Conservation (phyloP, 345 rosid genomes). For the Dimocarpus longan region DNA sequence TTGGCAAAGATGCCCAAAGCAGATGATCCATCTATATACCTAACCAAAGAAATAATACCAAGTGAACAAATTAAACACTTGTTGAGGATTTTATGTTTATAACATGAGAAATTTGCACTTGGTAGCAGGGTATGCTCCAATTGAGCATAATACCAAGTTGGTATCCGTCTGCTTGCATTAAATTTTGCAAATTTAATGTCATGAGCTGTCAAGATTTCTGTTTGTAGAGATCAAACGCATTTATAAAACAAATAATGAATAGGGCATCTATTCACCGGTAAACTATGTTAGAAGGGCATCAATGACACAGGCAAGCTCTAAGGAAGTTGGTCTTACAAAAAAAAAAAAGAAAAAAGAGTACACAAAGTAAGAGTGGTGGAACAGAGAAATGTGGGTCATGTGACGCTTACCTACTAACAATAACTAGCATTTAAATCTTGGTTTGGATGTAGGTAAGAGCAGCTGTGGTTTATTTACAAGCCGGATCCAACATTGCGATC, state of each 20-base stretch:
- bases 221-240: neutral
- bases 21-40: slow-evolving; percentile 48
- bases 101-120: too few relatives aligned
- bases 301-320: neutral
- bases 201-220: neutral
- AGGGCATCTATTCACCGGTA: neutral
- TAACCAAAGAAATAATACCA: slow-evolving; percentile 15
- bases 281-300: neutral
- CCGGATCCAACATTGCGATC: neutral
- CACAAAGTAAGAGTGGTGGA: neutral
- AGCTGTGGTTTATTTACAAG: slow-evolving; percentile 9
- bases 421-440: slow-evolving; percentile 45
- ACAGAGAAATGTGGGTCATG: slow-evolving; percentile 15
- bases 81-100: neutral
- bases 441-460: slow-evolving; percentile 30
- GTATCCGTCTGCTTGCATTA: neutral
- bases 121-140: neutral
- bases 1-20: slow-evolving; percentile 56
- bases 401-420: slow-evolving; percentile 48
- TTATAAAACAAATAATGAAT: neutral
- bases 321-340: neutral
- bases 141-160: neutral
- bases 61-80: neutral
- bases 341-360: too few relatives aligned
- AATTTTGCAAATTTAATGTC: neutral